Conservation (phyloP, 2,329 filamentous ascomycete genomes). For the Penicillium sp. region DNA sequence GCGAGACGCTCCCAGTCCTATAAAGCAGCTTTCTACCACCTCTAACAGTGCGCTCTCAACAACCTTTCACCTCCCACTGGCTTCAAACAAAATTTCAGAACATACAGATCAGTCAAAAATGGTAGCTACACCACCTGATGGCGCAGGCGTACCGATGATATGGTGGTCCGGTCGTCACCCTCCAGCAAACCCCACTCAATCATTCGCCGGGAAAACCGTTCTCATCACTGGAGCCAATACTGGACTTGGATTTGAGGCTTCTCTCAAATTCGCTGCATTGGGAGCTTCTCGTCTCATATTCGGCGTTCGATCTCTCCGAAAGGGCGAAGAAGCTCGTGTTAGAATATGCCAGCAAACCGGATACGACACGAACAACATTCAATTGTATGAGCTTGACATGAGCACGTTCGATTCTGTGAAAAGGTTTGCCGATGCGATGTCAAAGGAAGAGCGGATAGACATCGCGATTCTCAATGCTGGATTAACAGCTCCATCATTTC, state of each 20-base stretch:
- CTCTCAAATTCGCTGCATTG: constrained; percentile 1
- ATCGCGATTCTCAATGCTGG: not conserved
- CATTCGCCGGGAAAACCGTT: constrained; percentile 8
- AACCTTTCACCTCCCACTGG: no score
- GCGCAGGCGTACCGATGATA: not conserved
- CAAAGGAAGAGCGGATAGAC: not conserved
- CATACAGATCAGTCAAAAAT: no score
- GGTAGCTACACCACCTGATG: not conserved
- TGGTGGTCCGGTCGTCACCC: constrained; percentile 10
- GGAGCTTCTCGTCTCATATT: constrained; percentile 1
- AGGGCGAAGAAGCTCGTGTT: constrained; percentile 2
- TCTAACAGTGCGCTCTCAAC: no score
- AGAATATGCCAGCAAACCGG: constrained; percentile 5
- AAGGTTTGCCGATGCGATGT: not conserved
- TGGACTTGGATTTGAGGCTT: constrained; percentile 1
- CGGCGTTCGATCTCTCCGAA: constrained; percentile 5
- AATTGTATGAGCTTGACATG: constrained; percentile 8
- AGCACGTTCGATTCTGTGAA: constrained; percentile 7
- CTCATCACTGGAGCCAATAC: constrained; percentile 5
- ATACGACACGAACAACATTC: not conserved
- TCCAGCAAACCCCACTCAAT: constrained; percentile 5
- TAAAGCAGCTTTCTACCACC: not conserved
- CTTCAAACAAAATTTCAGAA: not conserved
- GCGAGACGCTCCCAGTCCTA: not conserved
- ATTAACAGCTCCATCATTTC: not conserved